These are phyloP conservation scores for Panicum miliaceum DNA, from an alignment of 176 grass and related monocot genomes.

Conservation along the genomic window DNA sequence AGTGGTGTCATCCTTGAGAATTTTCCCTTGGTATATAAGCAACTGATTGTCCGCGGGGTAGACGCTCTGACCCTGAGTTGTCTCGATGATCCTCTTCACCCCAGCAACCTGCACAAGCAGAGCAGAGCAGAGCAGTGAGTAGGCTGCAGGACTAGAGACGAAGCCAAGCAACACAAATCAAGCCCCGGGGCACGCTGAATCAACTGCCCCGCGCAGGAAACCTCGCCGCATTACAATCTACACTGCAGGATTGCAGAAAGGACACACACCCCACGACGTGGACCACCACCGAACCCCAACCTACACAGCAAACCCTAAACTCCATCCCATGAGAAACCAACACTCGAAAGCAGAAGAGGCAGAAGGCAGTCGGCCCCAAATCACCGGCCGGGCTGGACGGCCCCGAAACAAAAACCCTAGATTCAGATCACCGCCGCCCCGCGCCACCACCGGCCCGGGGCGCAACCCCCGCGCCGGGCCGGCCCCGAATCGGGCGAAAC, in stretches of 20 bases:
- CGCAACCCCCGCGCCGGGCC: neutral
- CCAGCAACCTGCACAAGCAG: constrained; percentile 66
- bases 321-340: neutral
- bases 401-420: constrained; percentile 55
- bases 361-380: neutral
- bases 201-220: neutral
- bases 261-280: neutral
- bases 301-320: neutral
- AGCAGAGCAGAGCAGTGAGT: constrained; percentile 11
- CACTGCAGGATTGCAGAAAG: neutral
- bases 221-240: neutral
- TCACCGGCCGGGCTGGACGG: neutral
- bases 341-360: neutral
- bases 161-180: neutral
- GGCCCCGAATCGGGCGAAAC: constrained; percentile 25
- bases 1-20: constrained; percentile 97
- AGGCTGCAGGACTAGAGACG: neutral
- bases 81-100: constrained; percentile 87
- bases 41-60: constrained; percentile 90
- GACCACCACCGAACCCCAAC: neutral
- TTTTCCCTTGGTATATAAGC: constrained; percentile 96
- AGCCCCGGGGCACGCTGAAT: neutral
- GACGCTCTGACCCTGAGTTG: constrained; percentile 63
- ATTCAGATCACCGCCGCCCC: constrained; percentile 42
- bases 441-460: neutral